A percentile compares a stretch with the other conserved stretches of the same genome.
Conservation (phyloP, 116 monocot genomes). For the Iris pallida region DNA sequence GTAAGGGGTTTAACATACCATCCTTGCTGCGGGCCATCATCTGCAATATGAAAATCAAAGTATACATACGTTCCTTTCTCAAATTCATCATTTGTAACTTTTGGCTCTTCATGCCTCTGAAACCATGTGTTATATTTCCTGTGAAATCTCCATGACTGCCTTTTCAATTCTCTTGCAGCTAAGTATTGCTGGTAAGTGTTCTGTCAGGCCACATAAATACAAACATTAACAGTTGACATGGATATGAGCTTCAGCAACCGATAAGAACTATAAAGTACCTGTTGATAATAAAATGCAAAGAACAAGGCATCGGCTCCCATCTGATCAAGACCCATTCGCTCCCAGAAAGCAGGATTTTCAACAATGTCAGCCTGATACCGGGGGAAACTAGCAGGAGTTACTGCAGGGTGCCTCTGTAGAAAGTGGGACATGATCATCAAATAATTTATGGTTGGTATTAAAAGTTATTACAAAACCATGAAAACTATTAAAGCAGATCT, state of each 20-base stretch:
- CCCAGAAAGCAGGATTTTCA: constrained; percentile 94
- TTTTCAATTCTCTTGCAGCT: constrained; percentile 91
- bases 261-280: constrained; percentile 31
- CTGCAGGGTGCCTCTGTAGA: constrained; percentile 73
- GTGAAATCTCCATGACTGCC: constrained; percentile 95
- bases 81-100: constrained; percentile 84
- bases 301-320: constrained; percentile 73
- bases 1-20: constrained; percentile 46
- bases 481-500: not conserved
- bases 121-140: constrained; percentile 96
- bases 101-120: constrained; percentile 97
- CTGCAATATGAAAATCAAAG: constrained; percentile 91
- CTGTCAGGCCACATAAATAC: constrained; percentile 30
- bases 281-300: constrained; percentile 98
- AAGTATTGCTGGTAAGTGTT: constrained; percentile 96
- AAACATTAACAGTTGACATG: not conserved
- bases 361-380: constrained; percentile 73
- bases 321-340: constrained; percentile 62
- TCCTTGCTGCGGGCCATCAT: constrained; percentile 68
- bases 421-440: not conserved
- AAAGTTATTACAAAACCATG: not conserved
- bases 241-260: not conserved
- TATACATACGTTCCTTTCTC: constrained; percentile 96
- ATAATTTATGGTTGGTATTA: not conserved
- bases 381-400: constrained; percentile 85